These are phyloP conservation scores for Talaromyces albobiverticillius DNA, from an alignment of 2,329 filamentous ascomycete genomes.

Conservation along the genomic window DNA sequence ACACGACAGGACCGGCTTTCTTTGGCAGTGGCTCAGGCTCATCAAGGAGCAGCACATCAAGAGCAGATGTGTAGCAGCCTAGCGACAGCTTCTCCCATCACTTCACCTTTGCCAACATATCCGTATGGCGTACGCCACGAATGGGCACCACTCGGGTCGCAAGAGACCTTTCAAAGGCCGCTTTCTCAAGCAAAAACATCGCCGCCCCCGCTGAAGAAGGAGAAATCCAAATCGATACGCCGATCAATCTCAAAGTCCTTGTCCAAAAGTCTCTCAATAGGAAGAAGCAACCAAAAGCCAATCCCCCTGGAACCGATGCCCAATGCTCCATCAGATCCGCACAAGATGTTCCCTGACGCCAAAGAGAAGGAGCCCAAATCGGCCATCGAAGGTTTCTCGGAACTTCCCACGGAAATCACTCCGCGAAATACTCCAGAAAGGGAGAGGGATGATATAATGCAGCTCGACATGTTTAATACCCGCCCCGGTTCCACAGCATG, in stretches of 20 bases:
- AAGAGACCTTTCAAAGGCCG: conserved; percentile 26
- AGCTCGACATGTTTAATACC: conserved; percentile 2
- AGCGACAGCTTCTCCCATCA: conserved; percentile 22
- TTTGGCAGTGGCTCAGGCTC: conserved; percentile 23
- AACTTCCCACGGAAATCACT: conserved; percentile 35
- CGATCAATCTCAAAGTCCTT: conserved; percentile 33
- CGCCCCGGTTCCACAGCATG: conserved; percentile 29
- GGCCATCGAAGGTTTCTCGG: conserved; percentile 32
- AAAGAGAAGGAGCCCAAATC: conserved; percentile 32
- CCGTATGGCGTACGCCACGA: conserved; percentile 33
- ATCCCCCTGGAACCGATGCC: conserved; percentile 2
- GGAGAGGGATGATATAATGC: conserved; percentile 21
- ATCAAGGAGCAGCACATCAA: conserved; percentile 24
- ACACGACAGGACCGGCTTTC: conserved; percentile 32
- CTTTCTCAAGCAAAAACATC: conserved; percentile 11
- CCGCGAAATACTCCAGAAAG: conserved; percentile 35
- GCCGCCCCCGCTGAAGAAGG: conserved; percentile 17
- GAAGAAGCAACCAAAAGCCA: conserved; percentile 24
- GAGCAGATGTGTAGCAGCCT: conserved; percentile 26
- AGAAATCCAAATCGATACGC: conserved; percentile 29
- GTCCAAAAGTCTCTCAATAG: conserved; percentile 27
- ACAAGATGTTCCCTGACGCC: conserved; percentile 24
- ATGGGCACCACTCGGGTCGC: conserved; percentile 33
- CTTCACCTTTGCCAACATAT: conserved; percentile 28
- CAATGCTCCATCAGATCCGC: conserved; percentile 26